Evolutionary conservation across 108 stramenopile genomes (phyloP).

Genomic region (Fragilaria crotonensis): DNA sequence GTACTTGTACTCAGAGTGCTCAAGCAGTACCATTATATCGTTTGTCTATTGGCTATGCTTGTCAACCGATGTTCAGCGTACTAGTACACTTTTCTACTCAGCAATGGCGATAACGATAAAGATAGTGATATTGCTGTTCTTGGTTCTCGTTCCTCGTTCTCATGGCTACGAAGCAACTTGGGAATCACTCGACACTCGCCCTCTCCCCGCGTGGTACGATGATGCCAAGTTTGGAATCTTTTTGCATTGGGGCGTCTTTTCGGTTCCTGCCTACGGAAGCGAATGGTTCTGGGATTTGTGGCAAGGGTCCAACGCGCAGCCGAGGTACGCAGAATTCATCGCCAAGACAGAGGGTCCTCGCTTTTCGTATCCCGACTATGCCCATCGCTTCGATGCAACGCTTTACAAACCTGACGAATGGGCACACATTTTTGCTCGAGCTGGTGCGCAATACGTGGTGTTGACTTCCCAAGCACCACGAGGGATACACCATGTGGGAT

Average conservation of each 20-base stretch:
- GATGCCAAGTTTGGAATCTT: conserved; percentile 40
- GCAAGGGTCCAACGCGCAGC: conserved; percentile 5
- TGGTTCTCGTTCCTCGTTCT: too few species aligned
- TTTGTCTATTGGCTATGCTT: too few species aligned
- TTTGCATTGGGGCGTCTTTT: conserved; percentile 48
- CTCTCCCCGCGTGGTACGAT: conserved; percentile 32
- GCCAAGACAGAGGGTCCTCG: conserved; percentile 10
- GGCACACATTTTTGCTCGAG: conserved; percentile 27
- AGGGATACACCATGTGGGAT: conserved; percentile 46
- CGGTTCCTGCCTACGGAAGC: conserved; percentile 27
- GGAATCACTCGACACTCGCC: conserved; percentile 33
- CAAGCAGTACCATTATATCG: too few species aligned
- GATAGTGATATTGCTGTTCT: too few species aligned
- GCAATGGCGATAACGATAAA: too few species aligned
- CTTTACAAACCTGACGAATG: conserved; percentile 26
- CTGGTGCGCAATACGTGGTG: conserved; percentile 45
- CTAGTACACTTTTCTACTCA: too few species aligned
- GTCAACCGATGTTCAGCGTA: too few species aligned
- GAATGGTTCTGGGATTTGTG: conserved; percentile 45
- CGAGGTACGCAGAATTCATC: conserved; percentile 12
- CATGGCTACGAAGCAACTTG: conserved; percentile 35
- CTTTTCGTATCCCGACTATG: conserved; percentile 34
- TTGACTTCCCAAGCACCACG: conserved; percentile 45
- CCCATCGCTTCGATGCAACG: conserved; percentile 34
- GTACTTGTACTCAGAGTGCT: too few species aligned